These are phyloP conservation scores for Cystofilobasidium capitatum DNA, from an alignment of 768 basidiomycete genomes.

Conservation along the genomic window DNA sequence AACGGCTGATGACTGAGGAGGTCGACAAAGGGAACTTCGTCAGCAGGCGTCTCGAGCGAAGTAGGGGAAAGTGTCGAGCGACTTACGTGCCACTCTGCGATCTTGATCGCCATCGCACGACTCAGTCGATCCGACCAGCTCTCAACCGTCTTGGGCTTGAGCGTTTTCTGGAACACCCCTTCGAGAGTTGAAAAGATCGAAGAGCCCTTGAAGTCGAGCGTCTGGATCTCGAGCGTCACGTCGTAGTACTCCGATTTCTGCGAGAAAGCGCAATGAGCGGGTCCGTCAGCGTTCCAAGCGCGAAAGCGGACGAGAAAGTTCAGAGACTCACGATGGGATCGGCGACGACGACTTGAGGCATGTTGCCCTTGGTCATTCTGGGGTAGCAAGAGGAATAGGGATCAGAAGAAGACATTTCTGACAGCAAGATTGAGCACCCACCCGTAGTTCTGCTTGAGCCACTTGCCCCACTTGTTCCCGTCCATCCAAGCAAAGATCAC, in stretches of 20 bases:
- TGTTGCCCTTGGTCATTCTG: slow-evolving; percentile 35
- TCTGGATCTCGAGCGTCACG: slow-evolving; percentile 49
- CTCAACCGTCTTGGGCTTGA: slow-evolving; percentile 42
- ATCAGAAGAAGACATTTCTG: slow-evolving; percentile 36
- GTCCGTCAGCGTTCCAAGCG: neutral
- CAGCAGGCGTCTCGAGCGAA: neutral
- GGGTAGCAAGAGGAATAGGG: slow-evolving; percentile 29
- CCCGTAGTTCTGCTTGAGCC: slow-evolving; percentile 89
- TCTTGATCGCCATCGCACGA: slow-evolving; percentile 15
- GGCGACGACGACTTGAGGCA: slow-evolving; percentile 56
- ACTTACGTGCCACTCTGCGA: slow-evolving; percentile 20
- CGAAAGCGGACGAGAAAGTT: neutral
- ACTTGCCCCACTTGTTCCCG: slow-evolving; percentile 65
- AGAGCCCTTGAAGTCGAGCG: slow-evolving; percentile 50
- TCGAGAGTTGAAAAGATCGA: slow-evolving; percentile 64
- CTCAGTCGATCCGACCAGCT: slow-evolving; percentile 10
- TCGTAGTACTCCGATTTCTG: slow-evolving; percentile 72
- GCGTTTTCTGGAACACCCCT: slow-evolving; percentile 49
- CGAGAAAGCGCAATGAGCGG: slow-evolving; percentile 8
- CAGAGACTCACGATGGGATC: slow-evolving; percentile 60
- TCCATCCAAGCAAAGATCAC: slow-evolving; percentile 91
- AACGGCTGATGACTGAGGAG: neutral
- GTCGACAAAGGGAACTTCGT: neutral
- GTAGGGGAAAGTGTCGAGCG: neutral
- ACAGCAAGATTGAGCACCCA: slow-evolving; percentile 24